phyloP scores from a whole-genome alignment of 2,329 filamentous ascomycete species.

The Xylaria polymorpha region DNA sequence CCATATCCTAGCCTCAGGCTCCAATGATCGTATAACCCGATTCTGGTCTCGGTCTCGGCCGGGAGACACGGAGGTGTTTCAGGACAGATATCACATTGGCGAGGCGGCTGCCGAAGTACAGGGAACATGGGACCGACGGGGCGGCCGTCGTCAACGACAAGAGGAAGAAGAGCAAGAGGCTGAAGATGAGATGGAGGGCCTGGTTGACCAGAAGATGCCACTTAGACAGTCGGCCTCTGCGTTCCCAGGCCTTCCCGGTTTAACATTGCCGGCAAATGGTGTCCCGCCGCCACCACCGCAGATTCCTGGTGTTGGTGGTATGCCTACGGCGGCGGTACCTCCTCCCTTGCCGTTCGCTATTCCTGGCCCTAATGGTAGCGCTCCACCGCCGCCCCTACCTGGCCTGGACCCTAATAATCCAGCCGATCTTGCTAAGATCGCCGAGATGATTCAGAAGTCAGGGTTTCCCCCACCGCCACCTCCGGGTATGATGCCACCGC shows the following conservation, averaged over 20 bases:
- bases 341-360: slow-evolving; percentile 67
- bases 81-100: slow-evolving; percentile 95
- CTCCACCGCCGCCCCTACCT: slow-evolving; percentile 59
- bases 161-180: slow-evolving; percentile 95
- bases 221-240: slow-evolving; percentile 64
- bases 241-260: slow-evolving; percentile 68
- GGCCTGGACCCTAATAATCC: slow-evolving; percentile 70
- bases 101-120: slow-evolving; percentile 92
- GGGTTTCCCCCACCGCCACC: slow-evolving; percentile 70
- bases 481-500: slow-evolving; percentile 61
- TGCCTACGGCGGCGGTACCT: slow-evolving; percentile 47
- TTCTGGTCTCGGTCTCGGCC: slow-evolving; percentile 95
- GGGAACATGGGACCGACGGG: slow-evolving; percentile 90
- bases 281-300: slow-evolving; percentile 52
- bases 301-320: slow-evolving; percentile 50
- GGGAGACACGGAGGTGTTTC: slow-evolving; percentile 84
- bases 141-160: slow-evolving; percentile 80
- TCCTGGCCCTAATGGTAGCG: slow-evolving; percentile 50
- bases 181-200: slow-evolving; percentile 91
- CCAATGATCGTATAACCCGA: slow-evolving; percentile 94
- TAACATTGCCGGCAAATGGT: slow-evolving; percentile 54
- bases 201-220: slow-evolving; percentile 90
- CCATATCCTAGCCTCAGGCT: slow-evolving; percentile 93
- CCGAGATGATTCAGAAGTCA: slow-evolving; percentile 74
- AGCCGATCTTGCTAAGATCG: slow-evolving; percentile 69